Base-by-base conservation (phyloP, 257 asterid genomes). In the Solanum chiquidenum region DNA sequence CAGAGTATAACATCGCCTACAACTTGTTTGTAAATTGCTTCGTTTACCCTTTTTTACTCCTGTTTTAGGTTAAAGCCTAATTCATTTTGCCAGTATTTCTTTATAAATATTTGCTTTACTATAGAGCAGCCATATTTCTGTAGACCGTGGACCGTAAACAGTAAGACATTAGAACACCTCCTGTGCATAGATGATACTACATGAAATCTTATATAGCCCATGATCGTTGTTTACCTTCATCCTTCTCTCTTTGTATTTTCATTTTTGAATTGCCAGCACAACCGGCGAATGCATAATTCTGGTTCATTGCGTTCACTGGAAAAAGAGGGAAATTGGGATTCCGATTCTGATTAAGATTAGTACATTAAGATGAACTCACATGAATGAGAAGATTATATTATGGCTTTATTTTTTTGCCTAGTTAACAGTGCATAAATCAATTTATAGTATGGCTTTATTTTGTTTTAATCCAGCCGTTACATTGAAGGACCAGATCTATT, bases 21-120 rank as follows among this genome's bases (percentile, higher is more conserved):
- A n/a, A 35, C 37, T 69, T 35, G 76, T 52, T 83, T 88, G 89
- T 88, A 88, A 60, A 88, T 88, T 83, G 46, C 72, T 62, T 83
- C 35, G 12, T 83, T 68, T 79, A 14, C 34, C 66, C 66, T 25
- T 25, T 37, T 5, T 12, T 1, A 40, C 46, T 74, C 55, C 11
- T 42, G 34, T 38, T 82, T 64, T 79, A 82, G 86, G 4, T 82
- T 0, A 12, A 3, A 40, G 60, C 69, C 44, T 49, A 31, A 49
- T 49, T 82, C 69, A 49, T 82, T 49, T 82, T 82, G 29, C 44
- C 44, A 82, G 68, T 49, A 49, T 46, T 80, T 80, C 29, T 82
- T 49, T 80, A 27, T 80, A 46, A 49, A 80, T 80, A 80, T 46
- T 80, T 80, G 85, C 58, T 80, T 46, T 49, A 80, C 86, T 18